Evolutionary conservation across 306 rosid species (phyloP), one percentile per base, ranked within the genome.

Genomic region (Pyrus communis): DNA sequence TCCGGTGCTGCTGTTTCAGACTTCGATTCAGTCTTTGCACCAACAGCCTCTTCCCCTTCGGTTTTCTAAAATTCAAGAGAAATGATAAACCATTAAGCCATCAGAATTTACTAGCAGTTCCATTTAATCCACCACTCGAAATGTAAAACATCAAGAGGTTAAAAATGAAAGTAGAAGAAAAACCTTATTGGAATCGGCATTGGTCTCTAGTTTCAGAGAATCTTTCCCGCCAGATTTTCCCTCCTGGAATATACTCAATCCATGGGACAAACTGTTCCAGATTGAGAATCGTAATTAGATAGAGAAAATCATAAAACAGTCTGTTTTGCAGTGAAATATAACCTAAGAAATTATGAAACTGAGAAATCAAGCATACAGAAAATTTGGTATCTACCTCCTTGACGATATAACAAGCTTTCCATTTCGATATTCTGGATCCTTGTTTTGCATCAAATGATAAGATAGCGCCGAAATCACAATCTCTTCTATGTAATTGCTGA

Each of bases 331-430:
- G 67, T 33, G 30, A 21, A 8, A 45, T 11, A 65, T 28, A 57
- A 45, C 27, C 55, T 1, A 49, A 70, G 27, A 8, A 40, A 67
- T 27, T 74, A 60, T 45, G 42, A 28, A 69, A 38, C 31, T 21
- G 33, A 62, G 40, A 78, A 58, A 33, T 42, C 79, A 61, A 60
- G 11, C 54, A 38, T 5, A 35, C 45, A 66, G 28, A 43, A 77
- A 5, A 3, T 23, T 69, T 22, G 28, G 65, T 78, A 76, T 51
- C 57, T 88, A 90, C 98, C 98, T 90, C 27, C 77, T 80, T 25
- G 97, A 88, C 45, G 97, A 89, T 82, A 95, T 89, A 69, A 92
- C 81, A 79, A 95, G 93, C 87, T 89, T 95, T 81, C 98, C 97
- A 52, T 95, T 95, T 77, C 97, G 87, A 78, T 95, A 95, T 83